Evolutionary conservation across 2,329 filamentous ascomycete species (phyloP).

Genomic region (Ophiostoma triangulosporum): DNA sequence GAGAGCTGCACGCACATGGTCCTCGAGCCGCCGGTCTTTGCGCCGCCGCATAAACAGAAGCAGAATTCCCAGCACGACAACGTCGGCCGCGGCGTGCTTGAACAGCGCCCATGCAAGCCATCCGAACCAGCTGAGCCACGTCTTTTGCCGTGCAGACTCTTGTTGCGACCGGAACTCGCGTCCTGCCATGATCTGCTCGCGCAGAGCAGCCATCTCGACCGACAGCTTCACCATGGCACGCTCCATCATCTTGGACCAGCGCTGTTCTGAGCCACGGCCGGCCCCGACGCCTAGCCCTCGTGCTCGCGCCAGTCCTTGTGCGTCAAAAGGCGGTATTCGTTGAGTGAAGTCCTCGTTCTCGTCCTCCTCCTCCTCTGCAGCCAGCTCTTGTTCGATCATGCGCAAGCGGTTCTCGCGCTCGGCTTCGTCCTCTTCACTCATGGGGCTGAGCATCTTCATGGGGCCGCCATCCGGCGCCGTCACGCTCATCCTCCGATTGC

Average conservation of each 20-base stretch:
- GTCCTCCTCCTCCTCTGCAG: slow-evolving; percentile 28
- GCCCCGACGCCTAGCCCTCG: not conserved
- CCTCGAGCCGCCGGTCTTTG: slow-evolving; percentile 59
- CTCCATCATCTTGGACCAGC: slow-evolving; percentile 72
- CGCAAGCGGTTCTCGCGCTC: slow-evolving; percentile 38
- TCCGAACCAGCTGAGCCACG: slow-evolving; percentile 39
- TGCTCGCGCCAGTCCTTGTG: not conserved
- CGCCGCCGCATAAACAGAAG: slow-evolving; percentile 59
- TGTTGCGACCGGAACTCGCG: slow-evolving; percentile 56
- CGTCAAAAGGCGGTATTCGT: not conserved
- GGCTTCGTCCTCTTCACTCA: slow-evolving; percentile 69
- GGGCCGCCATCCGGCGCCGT: slow-evolving; percentile 23
- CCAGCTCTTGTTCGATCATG: slow-evolving; percentile 22
- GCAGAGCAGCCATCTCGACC: slow-evolving; percentile 78
- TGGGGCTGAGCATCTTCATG: slow-evolving; percentile 65
- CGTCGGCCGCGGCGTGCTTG: slow-evolving; percentile 64
- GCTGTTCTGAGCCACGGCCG: not conserved
- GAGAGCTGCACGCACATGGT: slow-evolving; percentile 54
- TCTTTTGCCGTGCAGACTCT: slow-evolving; percentile 32
- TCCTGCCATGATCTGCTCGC: slow-evolving; percentile 76
- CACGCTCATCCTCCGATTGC: not conserved
- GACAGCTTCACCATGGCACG: slow-evolving; percentile 77
- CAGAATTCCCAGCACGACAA: slow-evolving; percentile 49
- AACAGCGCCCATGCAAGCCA: slow-evolving; percentile 56
- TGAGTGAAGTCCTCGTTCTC: slow-evolving; percentile 21